Evolutionary conservation across 257 asterid species (phyloP).

Genomic region (Plantago elongata): DNA sequence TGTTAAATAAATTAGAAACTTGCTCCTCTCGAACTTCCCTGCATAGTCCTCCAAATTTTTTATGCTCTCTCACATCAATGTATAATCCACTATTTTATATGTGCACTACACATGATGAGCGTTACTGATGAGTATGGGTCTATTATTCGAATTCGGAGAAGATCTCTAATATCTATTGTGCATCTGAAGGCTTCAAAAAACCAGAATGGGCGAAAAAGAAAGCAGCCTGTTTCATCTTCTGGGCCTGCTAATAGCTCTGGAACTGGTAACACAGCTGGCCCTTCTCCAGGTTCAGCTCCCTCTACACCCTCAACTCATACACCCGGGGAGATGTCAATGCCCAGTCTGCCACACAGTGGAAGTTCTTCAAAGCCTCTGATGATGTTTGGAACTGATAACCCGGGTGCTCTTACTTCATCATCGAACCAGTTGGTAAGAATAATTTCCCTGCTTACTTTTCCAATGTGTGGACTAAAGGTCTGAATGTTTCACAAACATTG

Average conservation of each 20-base stretch:
- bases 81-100: not conserved
- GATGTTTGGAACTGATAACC: constrained; percentile 80
- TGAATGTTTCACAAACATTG: no score
- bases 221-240: constrained; percentile 84
- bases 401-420: constrained; percentile 87
- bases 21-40: no score
- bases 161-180: constrained; percentile 39
- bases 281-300: constrained; percentile 99
- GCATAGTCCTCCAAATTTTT: no score
- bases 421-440: constrained; percentile 78
- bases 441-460: constrained; percentile 5
- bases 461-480: no score
- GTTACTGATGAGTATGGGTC: constrained; percentile 6
- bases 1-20: no score
- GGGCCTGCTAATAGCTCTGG: constrained; percentile 99
- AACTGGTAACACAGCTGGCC: constrained; percentile 96
- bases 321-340: constrained; percentile 87
- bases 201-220: constrained; percentile 93
- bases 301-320: constrained; percentile 99
- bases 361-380: constrained; percentile 78
- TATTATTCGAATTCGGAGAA: constrained; percentile 4
- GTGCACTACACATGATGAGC: constrained; percentile 10
- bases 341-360: constrained; percentile 77
- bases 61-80: no score
- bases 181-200: constrained; percentile 77